Conservation (phyloP, 2,329 filamentous ascomycete species). For the Geosmithia flava region DNA sequence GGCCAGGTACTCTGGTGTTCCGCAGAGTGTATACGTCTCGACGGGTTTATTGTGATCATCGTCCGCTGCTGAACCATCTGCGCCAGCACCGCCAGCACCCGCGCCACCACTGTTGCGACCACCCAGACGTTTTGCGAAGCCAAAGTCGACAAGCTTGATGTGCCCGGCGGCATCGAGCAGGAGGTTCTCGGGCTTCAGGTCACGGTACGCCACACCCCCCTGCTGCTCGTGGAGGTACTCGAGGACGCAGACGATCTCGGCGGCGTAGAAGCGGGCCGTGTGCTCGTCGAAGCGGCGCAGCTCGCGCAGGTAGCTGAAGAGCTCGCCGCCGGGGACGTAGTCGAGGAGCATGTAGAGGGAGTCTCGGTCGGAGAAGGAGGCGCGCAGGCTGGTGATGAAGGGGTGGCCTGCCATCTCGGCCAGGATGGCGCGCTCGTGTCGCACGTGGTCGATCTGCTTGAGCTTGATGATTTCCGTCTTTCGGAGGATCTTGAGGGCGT, state of each 20-base stretch:
- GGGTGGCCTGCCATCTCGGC: slow-evolving; percentile 68
- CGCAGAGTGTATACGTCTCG: slow-evolving; percentile 75
- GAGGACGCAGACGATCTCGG: slow-evolving; percentile 71
- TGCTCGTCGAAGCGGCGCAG: slow-evolving; percentile 68
- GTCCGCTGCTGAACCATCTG: too few relatives aligned
- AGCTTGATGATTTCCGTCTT: slow-evolving; percentile 65
- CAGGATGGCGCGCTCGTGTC: slow-evolving; percentile 70
- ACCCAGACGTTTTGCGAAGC: slow-evolving; percentile 70
- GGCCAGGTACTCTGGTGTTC: slow-evolving; percentile 73
- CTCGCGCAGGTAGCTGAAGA: slow-evolving; percentile 72
- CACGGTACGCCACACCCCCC: slow-evolving; percentile 66
- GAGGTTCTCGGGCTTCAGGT: slow-evolving; percentile 75
- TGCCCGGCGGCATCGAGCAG: slow-evolving; percentile 67
- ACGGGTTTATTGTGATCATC: slow-evolving; percentile 22
- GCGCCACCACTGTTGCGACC: slow-evolving; percentile 19
- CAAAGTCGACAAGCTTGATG: slow-evolving; percentile 75
- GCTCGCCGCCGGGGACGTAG: slow-evolving; percentile 73
- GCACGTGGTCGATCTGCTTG: slow-evolving; percentile 79
- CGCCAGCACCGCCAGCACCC: too few relatives aligned
- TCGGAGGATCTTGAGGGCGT: slow-evolving; percentile 68
- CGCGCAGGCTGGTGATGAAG: slow-evolving; percentile 69
- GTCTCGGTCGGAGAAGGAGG: slow-evolving; percentile 68
- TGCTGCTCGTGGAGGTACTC: slow-evolving; percentile 71
- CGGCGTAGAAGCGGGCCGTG: slow-evolving; percentile 70
- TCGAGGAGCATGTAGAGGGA: slow-evolving; percentile 75